Evolutionary conservation across 176 grass and related monocot species (phyloP), one percentile per base, ranked within the genome.

Genomic region (Pontederia paniculata): DNA sequence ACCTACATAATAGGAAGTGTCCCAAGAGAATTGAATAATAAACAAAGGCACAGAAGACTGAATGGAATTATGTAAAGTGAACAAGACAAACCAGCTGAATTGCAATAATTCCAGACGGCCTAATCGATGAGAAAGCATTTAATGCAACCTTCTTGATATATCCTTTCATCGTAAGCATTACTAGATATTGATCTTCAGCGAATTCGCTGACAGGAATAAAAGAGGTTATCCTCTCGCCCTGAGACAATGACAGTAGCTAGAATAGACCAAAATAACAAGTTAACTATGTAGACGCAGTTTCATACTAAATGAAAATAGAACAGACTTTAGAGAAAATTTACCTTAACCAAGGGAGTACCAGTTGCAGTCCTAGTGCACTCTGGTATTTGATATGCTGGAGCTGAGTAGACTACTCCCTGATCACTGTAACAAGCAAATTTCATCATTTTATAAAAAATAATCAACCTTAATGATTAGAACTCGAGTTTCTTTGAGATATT

Each of bases 131-230:
- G 48, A 97, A 97, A 17, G 75, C 83, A 79, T 82, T 97, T 68
- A 97, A 75, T 76, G 86, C 60, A 77, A 81, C 80, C 81, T 90
- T 97, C 77, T 97, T 97, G 72, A 97, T 81, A 67, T 78, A 90
- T 23, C 93, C 93, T 9, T 97, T 88, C 43, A 67, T 10, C 16
- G 93, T 97, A 54, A 97, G 71, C 93, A 90, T 97, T 62, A 83
- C 68, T 55, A 97, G 72, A 72, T 84, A 90, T 60, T 90, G 93
- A 72, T 90, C 86, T 57, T 84, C 93, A 16, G 65, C 25, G 79
- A 97, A 97, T 79, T 97, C 72, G 63, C 74, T 82, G 49, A 97
- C 86, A 68, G 93, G 93, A 74, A 97, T 71, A 52, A 97, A 84
- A 50, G 93, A 97, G 64, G 93, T 97, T 71, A 97, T 84, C 76